These are phyloP conservation scores for Mallotus repandus DNA, from an alignment of 441 rosid species.

Conservation along the genomic window DNA sequence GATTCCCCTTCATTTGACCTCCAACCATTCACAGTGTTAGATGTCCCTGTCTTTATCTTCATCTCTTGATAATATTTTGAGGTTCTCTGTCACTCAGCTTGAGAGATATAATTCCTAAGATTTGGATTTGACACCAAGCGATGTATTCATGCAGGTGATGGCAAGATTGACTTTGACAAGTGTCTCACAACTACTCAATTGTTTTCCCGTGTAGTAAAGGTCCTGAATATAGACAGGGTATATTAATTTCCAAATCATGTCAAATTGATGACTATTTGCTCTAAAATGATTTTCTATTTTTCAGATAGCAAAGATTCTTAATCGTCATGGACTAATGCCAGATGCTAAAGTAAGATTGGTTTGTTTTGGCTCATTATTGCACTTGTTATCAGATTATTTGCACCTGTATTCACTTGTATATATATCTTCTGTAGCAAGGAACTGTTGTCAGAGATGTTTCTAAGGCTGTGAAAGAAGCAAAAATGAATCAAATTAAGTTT, in stretches of 20 bases:
- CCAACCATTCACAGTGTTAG: neutral
- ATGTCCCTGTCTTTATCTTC: neutral
- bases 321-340: slow-evolving; percentile 88
- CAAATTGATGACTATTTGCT: slow-evolving; percentile 7
- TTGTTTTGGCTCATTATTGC: slow-evolving; percentile 1
- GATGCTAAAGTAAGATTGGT: slow-evolving; percentile 69
- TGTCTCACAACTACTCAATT: slow-evolving; percentile 77
- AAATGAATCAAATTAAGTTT: slow-evolving; percentile 70
- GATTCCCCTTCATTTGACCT: neutral
- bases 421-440: slow-evolving; percentile 66
- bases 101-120: neutral
- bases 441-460: slow-evolving; percentile 76
- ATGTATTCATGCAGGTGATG: slow-evolving; percentile 49
- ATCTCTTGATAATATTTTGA: neutral
- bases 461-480: slow-evolving; percentile 77
- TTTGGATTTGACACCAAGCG: slow-evolving; percentile 6
- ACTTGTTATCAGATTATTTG: neutral
- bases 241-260: slow-evolving; percentile 9
- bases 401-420: neutral
- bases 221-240: slow-evolving; percentile 27
- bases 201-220: slow-evolving; percentile 83
- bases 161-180: slow-evolving; percentile 77
- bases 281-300: slow-evolving; percentile 13
- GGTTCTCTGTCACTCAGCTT: neutral
- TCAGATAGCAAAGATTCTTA: slow-evolving; percentile 86